These are phyloP conservation scores for Fraxinus sp. DNA, from an alignment of 305 asterid genomes.

Conservation along the genomic window DNA sequence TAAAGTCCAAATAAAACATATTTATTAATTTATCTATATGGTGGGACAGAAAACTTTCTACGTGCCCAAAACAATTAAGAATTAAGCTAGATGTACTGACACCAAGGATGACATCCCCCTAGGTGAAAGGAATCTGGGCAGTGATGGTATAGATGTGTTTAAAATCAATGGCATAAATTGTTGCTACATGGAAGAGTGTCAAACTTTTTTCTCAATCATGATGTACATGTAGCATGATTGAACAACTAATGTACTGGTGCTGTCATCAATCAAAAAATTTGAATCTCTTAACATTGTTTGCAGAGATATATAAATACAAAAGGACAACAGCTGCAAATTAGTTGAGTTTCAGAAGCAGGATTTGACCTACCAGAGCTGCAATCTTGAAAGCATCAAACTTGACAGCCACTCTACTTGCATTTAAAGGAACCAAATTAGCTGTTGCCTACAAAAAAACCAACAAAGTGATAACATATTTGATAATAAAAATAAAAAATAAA, in stretches of 20 bases:
- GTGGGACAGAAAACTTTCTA: neutral
- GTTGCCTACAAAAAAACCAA: conserved; percentile 43
- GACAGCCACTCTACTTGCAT: conserved; percentile 56
- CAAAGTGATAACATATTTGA: neutral
- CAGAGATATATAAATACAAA: neutral
- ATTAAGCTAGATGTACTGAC: too few relatives aligned
- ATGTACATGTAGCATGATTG: too few relatives aligned
- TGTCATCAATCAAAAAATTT: neutral
- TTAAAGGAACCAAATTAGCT: conserved; percentile 60
- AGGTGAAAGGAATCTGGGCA: too few relatives aligned
- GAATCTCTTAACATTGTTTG: neutral
- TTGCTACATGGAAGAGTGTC: too few relatives aligned
- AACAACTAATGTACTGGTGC: neutral
- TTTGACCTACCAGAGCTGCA: conserved; percentile 53
- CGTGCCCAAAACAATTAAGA: neutral
- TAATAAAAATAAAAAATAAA: neutral
- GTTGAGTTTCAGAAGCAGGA: neutral
- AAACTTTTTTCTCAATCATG: too few relatives aligned
- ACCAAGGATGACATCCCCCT: too few relatives aligned
- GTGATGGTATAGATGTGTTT: too few relatives aligned
- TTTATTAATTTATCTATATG: neutral
- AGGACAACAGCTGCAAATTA: neutral
- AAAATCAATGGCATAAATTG: too few relatives aligned
- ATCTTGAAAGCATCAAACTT: conserved; percentile 61
- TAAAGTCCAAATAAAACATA: neutral